phyloP scores from a whole-genome alignment of 2,329 filamentous ascomycete species.

The Colletotrichum kahawae region DNA sequence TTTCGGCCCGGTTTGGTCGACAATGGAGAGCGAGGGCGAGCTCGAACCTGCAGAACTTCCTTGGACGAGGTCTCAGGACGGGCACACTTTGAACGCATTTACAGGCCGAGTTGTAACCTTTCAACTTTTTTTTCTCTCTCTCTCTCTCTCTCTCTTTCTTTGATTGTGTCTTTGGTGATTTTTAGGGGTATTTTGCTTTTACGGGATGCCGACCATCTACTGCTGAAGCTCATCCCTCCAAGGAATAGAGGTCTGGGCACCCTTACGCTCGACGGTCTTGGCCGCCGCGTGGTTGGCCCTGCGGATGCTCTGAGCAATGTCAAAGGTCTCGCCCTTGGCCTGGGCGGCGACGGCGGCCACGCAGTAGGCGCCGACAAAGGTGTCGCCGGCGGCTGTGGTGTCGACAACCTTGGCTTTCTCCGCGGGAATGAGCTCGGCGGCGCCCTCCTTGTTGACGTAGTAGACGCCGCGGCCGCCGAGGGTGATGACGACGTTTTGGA shows the following conservation, averaged over 20 bases:
- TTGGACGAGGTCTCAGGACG: not conserved
- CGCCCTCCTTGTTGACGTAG: conserved; percentile 53
- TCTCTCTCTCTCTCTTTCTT: not conserved
- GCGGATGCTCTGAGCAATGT: conserved; percentile 60
- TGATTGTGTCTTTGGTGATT: not conserved
- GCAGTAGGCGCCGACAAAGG: conserved; percentile 89
- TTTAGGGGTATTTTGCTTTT: not conserved
- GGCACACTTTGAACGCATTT: not conserved
- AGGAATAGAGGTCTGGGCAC: conserved; percentile 49
- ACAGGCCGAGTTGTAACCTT: not conserved
- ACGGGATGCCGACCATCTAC: not conserved
- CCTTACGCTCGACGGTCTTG: conserved; percentile 45
- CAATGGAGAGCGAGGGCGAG: not conserved
- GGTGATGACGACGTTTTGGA: conserved; percentile 81
- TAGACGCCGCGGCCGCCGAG: conserved; percentile 82
- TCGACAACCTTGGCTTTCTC: conserved; percentile 81
- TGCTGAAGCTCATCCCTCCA: conserved; percentile 45
- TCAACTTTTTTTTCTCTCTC: not conserved
- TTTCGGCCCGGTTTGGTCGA: too few relatives aligned
- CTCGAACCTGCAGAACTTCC: not conserved
- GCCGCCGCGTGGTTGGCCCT: conserved; percentile 57
- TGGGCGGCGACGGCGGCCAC: conserved; percentile 67
- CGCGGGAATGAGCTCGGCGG: conserved; percentile 61
- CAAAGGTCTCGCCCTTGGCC: conserved; percentile 39
- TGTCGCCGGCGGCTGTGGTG: conserved; percentile 93